Conservation (phyloP, 2,329 filamentous ascomycete genomes). For the Sporothrix pallida region DNA sequence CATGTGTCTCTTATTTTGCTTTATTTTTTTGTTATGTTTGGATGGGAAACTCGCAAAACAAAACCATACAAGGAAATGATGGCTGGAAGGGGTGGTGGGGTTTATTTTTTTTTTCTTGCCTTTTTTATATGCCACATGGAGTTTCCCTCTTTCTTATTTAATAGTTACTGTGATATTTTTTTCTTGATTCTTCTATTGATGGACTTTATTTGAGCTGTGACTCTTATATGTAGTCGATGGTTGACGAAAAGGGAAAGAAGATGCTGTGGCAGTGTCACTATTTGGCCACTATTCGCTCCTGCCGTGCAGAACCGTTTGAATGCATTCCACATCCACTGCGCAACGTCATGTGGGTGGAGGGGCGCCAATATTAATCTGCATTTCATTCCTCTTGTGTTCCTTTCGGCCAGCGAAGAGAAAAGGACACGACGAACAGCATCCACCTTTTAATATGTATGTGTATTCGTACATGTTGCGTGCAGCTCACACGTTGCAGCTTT, state of each 20-base stretch:
- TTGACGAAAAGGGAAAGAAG: constrained; percentile 11
- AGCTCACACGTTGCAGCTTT: constrained; percentile 13
- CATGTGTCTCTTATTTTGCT: constrained; percentile 4
- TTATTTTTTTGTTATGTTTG: neutral
- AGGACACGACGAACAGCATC: constrained; percentile 5
- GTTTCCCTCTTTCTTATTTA: constrained; percentile 11
- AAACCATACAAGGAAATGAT: constrained; percentile 9
- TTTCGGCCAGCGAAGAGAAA: constrained; percentile 6
- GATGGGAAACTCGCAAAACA: constrained; percentile 1
- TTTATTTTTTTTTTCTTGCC: neutral
- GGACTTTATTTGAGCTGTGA: neutral
- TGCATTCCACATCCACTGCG: constrained; percentile 3
- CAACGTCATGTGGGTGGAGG: constrained; percentile 15
- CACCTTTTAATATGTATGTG: neutral
- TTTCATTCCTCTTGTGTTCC: constrained; percentile 2
- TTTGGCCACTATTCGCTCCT: neutral
- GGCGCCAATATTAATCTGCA: constrained; percentile 16
- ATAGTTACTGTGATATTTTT: neutral
- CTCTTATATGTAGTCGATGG: neutral
- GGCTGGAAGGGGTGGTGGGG: constrained; percentile 18
- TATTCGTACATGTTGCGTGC: neutral
- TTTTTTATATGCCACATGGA: constrained; percentile 12
- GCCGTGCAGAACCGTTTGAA: constrained; percentile 4
- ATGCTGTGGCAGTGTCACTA: neutral
- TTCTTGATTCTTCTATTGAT: neutral